Conservation (phyloP, 1,139 yeast genomes). For the Debaryomyces sp. region DNA sequence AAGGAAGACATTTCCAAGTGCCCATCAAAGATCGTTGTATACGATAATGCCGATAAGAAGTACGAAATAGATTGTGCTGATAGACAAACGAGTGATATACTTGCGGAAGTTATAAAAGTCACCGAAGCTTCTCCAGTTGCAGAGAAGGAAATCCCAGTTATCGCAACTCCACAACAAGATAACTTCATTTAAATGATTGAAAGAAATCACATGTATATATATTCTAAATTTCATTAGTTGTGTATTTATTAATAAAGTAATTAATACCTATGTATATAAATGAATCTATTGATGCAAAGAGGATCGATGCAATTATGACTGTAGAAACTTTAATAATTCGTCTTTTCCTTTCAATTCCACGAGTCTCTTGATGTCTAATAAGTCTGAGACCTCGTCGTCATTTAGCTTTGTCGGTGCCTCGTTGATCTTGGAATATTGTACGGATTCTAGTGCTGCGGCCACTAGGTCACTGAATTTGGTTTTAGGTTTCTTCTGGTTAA, state of each 20-base stretch:
- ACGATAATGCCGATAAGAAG: conserved; percentile 21
- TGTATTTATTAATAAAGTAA: conserved; percentile 2
- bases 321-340: conserved; percentile 60
- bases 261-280: conserved; percentile 7
- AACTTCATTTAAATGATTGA: conserved; percentile 3
- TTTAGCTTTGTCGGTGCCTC: conserved; percentile 11
- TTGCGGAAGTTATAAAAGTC: conserved; percentile 30
- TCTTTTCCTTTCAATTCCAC: conserved; percentile 73
- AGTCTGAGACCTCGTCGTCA: conserved; percentile 51
- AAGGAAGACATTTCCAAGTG: conserved; percentile 44
- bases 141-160: conserved; percentile 28
- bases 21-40: conserved; percentile 48
- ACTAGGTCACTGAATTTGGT: conserved; percentile 30
- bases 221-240: conserved; percentile 5
- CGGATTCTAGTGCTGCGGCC: conserved; percentile 25
- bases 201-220: conserved; percentile 10
- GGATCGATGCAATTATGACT: conserved; percentile 13
- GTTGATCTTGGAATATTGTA: conserved; percentile 22
- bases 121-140: conserved; percentile 36
- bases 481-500: conserved; percentile 13
- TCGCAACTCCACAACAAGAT: conserved; percentile 11
- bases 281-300: background rate
- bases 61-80: conserved; percentile 36
- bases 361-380: conserved; percentile 59
- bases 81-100: conserved; percentile 28